Evolutionary conservation across 345 rosid genomes (phyloP), one percentile per base, ranked within the genome.

Genomic region (Garcia nutans): DNA sequence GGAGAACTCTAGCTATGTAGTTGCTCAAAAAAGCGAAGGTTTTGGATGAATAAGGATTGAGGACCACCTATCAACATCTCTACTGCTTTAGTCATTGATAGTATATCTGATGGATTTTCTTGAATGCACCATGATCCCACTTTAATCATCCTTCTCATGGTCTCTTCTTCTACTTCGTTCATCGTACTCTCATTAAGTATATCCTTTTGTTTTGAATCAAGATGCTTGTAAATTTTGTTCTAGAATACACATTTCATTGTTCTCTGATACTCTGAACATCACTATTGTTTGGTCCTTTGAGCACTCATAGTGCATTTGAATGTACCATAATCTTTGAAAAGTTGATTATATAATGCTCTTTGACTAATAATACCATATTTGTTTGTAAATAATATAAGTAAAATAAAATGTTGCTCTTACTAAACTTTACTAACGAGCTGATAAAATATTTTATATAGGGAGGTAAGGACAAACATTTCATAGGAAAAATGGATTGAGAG

Each of bases 81-180:
- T 24, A 70, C 10, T 44, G 54, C 73, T 3, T 52, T 23, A 1
- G 24, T 54, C 73, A 55, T 70, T 52, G 73, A 54, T 70, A 63
- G 73, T 55, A 62, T 70, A 3, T 31, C n/a, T 70, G 47, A 70
- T 55, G 73, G 73, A 54, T 50, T 52, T 19, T 5, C 17, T 55
- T 68, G 72, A 15, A 68, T 68, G 59, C 72, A 68, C 72, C 72
- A 68, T 11, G 50, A 42, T 5, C 72, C 72, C 1, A 68, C 42
- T 24, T 24, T 8, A 1, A 10, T 68, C 72, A 50, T 3, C 56
- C 49, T 68, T 28, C 59, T 49, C 28, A 50, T 59, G 2, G 13
- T 50, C 20, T 68, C 58, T 4, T 6, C n/a, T 42, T 49, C 59
- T 12, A 13, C 57, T 1, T 49, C 20, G n/a, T n/a, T n/a, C 5